Percentiles rank a stretch among this genome's conserved stretches.
These are phyloP conservation scores for Termitomyces titanicus DNA, from an alignment of 768 basidiomycete species.

Conservation along the genomic window DNA sequence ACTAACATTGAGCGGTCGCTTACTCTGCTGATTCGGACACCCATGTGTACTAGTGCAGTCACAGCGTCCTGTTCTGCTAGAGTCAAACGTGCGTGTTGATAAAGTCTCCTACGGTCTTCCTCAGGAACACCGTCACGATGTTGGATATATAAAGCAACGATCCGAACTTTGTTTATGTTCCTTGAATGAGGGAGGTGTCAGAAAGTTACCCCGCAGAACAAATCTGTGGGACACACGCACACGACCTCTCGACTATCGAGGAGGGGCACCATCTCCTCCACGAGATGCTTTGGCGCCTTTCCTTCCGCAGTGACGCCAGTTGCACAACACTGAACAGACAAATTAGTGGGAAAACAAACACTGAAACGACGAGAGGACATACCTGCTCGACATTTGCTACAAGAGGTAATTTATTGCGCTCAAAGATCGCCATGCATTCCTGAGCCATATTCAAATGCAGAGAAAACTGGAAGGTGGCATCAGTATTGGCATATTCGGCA, in stretches of 20 bases:
- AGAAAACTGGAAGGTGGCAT: conserved; percentile 69
- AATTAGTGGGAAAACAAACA: neutral
- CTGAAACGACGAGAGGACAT: conserved; percentile 15
- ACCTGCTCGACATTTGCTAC: conserved; percentile 92
- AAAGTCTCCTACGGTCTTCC: conserved; percentile 90
- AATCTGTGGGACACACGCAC: conserved; percentile 40
- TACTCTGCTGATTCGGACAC: conserved; percentile 82
- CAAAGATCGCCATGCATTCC: conserved; percentile 94
- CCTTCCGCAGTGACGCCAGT: conserved; percentile 91
- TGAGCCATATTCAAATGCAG: conserved; percentile 97
- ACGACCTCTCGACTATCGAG: conserved; percentile 83
- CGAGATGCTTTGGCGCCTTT: conserved; percentile 89
- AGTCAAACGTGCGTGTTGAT: conserved; percentile 89
- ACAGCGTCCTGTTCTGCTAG: conserved; percentile 91
- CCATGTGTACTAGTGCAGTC: conserved; percentile 80
- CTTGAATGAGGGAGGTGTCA: conserved; percentile 39
- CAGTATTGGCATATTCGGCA: neutral
- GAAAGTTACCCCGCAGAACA: neutral
- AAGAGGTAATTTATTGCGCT: conserved; percentile 77
- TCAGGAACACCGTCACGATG: conserved; percentile 97
- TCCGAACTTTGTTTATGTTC: conserved; percentile 89
- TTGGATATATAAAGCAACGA: conserved; percentile 94
- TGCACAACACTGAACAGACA: conserved; percentile 72
- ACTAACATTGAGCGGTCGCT: conserved; percentile 17
- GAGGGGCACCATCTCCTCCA: conserved; percentile 98